Evolutionary conservation across 1,284 basidiomycete species (phyloP).

Genomic region (Marasmius fiardii): DNA sequence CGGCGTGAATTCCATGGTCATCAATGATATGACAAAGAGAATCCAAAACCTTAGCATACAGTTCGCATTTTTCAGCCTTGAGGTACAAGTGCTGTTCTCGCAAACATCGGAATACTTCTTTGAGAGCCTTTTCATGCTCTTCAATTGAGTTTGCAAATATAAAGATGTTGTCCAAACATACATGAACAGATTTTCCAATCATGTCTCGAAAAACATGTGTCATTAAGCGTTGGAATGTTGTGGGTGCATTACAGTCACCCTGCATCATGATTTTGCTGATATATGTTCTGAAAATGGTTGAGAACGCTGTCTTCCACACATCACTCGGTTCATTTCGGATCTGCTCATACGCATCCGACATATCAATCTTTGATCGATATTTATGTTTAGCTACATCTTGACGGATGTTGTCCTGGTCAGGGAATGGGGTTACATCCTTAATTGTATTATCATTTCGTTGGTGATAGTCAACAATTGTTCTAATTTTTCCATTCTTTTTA

Average conservation of each 20-base stretch:
- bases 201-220: conserved; percentile 22
- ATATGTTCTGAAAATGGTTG: conserved; percentile 17
- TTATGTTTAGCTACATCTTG: background rate
- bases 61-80: conserved; percentile 26
- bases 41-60: conserved; percentile 26
- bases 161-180: background rate
- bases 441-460: conserved; percentile 23
- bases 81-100: conserved; percentile 18
- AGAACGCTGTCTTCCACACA: conserved; percentile 16
- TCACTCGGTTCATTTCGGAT: conserved; percentile 7
- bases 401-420: conserved; percentile 18
- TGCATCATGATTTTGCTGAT: conserved; percentile 19
- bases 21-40: conserved; percentile 30
- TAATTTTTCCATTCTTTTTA: conserved; percentile 21
- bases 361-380: conserved; percentile 5
- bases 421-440: conserved; percentile 27
- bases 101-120: conserved; percentile 20
- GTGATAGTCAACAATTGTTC: background rate
- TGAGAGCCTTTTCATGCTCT: conserved; percentile 23
- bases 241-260: conserved; percentile 11
- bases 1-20: conserved; percentile 22
- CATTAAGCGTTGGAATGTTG: conserved; percentile 22
- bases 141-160: background rate
- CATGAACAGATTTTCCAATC: conserved; percentile 16
- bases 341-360: conserved; percentile 16